Conservation (phyloP, 129 eudicot species). For the Scalesia atractyloides region DNA sequence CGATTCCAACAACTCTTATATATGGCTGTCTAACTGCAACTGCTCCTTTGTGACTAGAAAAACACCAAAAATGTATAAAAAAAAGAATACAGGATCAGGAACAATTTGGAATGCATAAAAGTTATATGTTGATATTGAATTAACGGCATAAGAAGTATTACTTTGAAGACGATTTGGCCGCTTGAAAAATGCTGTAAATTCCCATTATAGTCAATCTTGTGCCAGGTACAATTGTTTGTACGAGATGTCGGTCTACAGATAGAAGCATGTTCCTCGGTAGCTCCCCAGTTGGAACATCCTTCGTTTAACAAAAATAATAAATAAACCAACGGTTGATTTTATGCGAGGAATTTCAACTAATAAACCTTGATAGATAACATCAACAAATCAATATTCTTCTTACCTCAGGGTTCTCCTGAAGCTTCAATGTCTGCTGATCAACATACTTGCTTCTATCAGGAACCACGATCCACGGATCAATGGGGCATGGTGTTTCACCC, state of each 20-base stretch:
- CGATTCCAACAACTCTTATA: slow-evolving; percentile 93
- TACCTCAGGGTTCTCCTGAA: slow-evolving; percentile 99
- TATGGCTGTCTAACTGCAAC: slow-evolving; percentile 99
- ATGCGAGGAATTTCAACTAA: background rate
- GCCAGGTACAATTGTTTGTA: slow-evolving; percentile 98
- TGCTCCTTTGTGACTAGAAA: slow-evolving; percentile 83
- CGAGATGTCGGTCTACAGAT: slow-evolving; percentile 93
- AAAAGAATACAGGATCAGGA: slow-evolving; percentile 13
- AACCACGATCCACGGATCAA: slow-evolving; percentile 97
- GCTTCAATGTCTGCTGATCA: slow-evolving; percentile 93
- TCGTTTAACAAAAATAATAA: slow-evolving; percentile 15
- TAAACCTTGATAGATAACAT: background rate
- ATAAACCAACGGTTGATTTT: background rate
- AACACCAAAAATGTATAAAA: slow-evolving; percentile 11
- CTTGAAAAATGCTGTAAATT: slow-evolving; percentile 93
- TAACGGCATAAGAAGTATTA: slow-evolving; percentile 27
- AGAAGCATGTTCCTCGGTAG: slow-evolving; percentile 95
- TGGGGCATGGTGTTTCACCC: slow-evolving; percentile 88
- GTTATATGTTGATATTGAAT: background rate
- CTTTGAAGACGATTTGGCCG: slow-evolving; percentile 81
- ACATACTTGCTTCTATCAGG: slow-evolving; percentile 99
- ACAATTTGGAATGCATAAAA: background rate
- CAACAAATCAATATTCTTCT: slow-evolving; percentile 18
- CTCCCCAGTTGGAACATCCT: slow-evolving; percentile 99
- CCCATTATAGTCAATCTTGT: slow-evolving; percentile 96